These are phyloP conservation scores for Haplosporangium gracile DNA, from an alignment of 192 early-diverging fungal species.

Conservation along the genomic window DNA sequence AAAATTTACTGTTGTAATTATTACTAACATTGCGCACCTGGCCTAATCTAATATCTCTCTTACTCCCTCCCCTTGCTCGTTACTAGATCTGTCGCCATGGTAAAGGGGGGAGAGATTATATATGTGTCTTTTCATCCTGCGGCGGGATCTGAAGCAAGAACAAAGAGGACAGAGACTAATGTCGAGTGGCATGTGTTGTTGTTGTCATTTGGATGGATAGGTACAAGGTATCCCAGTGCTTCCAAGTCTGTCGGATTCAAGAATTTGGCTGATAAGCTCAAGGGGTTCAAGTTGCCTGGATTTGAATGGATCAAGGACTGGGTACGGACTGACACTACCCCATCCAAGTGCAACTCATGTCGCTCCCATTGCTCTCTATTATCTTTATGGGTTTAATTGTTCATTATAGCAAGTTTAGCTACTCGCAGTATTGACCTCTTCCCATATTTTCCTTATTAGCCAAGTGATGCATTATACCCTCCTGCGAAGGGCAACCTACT, in stretches of 20 bases:
- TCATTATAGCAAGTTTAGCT: too few relatives aligned
- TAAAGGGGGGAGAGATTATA: conserved; percentile 7
- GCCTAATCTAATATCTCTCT: background rate
- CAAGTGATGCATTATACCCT: conserved; percentile 1
- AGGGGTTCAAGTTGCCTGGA: background rate
- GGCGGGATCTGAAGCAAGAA: background rate
- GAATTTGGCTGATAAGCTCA: conserved; percentile 5
- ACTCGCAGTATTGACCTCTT: background rate
- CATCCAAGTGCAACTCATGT: too few relatives aligned
- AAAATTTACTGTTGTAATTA: background rate
- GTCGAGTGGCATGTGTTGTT: background rate
- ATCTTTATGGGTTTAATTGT: too few relatives aligned
- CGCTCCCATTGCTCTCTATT: too few relatives aligned
- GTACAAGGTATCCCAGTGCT: conserved; percentile 20
- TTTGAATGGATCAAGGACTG: conserved; percentile 21
- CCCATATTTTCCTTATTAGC: background rate
- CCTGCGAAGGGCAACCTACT: conserved; percentile 7
- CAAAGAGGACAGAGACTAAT: background rate
- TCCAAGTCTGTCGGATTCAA: background rate
- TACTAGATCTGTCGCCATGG: conserved; percentile 30
- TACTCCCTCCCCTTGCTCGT: background rate
- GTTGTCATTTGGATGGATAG: background rate
- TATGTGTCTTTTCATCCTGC: background rate
- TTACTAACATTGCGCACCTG: background rate
- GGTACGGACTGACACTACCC: background rate